Base-by-base conservation (phyloP, 441 rosid species). In the Gossypium schwendimanii region DNA sequence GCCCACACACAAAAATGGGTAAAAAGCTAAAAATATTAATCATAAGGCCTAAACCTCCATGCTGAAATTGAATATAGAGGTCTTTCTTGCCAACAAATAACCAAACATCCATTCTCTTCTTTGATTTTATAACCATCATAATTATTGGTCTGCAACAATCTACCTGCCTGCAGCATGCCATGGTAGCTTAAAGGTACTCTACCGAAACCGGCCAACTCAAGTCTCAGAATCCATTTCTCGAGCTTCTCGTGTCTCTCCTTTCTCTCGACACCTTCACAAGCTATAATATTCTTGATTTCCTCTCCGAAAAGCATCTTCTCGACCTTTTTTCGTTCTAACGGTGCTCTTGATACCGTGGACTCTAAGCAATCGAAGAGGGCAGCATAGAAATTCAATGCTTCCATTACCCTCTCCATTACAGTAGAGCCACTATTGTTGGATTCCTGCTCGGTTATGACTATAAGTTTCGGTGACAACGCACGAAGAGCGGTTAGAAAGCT, bases 371-470 rank as follows among this genome's bases (percentile, higher is more conserved):
- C 98, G 64, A 94, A 94, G 74, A 94, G 79, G 2, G 97, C 91
- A 31, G 91, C 97, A 39, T 94, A 94, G 67, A 86, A 90, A 84
- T 91, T 79, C 75, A 94, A 77, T 21, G 97, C 92, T 76, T 89
- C 92, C 52, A 85, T 70, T 15, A 88, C 84, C 76, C 98, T 86
- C 78, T 94, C 96, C 87, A 85, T 88, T 63, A 94, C 61, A 18
- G 84, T 85, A 24, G 80, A 57, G 5, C 88, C 89, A 21, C 92
- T 94, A 66, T 89, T 91, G 81, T 89, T 86, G 2, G 98, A 78
- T 69, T 94, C 94, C 81, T 92, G 98, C 86, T 94, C 97, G 0
- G 96, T 91, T 63, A 94, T 78, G 71, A 94, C 97, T 88, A 92
- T 73, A 64, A 94, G 9, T 75, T 94, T 94, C 6, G 98, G 98